A percentile compares a stretch with the other conserved stretches of the same genome.
phyloP scores from a whole-genome alignment of 768 basidiomycete species.

The Pleurotus cornucopiae region DNA sequence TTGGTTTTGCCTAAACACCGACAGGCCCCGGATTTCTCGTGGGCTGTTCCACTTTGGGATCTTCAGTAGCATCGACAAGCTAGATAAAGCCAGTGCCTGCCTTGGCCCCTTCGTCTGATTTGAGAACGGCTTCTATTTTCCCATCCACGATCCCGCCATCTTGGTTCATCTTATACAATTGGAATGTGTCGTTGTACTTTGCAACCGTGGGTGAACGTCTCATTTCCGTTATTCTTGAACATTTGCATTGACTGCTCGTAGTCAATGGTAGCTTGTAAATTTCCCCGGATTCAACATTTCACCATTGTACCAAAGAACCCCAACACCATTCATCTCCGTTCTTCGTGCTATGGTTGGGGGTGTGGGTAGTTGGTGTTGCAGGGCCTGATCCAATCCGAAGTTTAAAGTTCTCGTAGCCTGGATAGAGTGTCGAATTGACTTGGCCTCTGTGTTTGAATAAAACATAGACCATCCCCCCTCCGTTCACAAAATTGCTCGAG shows the following conservation, averaged over 20 bases:
- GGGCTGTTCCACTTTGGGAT: not conserved
- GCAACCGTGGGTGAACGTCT: not conserved
- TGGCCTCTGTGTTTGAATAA: not conserved
- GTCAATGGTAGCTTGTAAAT: not conserved
- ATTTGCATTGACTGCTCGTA: constrained; percentile 1
- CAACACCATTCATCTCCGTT: not conserved
- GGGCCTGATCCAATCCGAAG: not conserved
- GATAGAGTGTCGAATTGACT: not conserved
- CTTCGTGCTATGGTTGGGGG: not conserved
- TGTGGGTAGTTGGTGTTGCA: not conserved
- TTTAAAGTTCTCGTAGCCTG: not conserved
- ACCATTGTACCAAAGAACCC: not conserved
- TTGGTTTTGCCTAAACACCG: not conserved
- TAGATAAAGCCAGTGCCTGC: not conserved
- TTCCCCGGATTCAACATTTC: not conserved
- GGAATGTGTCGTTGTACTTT: not conserved
- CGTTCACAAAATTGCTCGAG: not conserved
- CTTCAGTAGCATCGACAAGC: not conserved
- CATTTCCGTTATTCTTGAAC: constrained; percentile 1
- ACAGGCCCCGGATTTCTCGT: not conserved
- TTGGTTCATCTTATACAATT: not conserved
- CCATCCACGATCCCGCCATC: not conserved
- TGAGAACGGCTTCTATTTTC: not conserved
- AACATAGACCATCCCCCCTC: not conserved
- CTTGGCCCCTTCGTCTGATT: not conserved